Evolutionary conservation across 2,329 filamentous ascomycete genomes (phyloP).

Genomic region (Corniculantispora saksenae): DNA sequence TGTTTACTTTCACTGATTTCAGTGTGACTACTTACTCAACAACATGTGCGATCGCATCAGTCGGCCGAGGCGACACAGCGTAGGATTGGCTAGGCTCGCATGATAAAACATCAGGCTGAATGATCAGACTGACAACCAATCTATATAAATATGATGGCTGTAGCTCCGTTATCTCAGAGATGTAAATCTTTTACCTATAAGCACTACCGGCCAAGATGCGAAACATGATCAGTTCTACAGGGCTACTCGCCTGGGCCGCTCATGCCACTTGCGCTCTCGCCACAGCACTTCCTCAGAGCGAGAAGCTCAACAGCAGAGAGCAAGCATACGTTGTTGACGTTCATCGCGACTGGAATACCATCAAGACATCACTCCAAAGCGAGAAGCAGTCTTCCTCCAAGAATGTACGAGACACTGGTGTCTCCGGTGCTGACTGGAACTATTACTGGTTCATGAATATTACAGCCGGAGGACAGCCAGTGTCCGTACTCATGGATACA

Average conservation of each 20-base stretch:
- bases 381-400: not conserved
- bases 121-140: too few relatives aligned
- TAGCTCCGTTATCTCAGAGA: too few relatives aligned
- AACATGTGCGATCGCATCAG: too few relatives aligned
- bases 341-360: not conserved
- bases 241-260: not conserved
- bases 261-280: not conserved
- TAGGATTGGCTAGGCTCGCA: too few relatives aligned
- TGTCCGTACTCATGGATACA: not conserved
- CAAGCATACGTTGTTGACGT: not conserved
- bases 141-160: too few relatives aligned
- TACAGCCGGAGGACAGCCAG: not conserved
- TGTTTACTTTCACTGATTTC: too few relatives aligned
- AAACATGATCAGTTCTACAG: not conserved
- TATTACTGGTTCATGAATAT: not conserved
- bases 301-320: not conserved
- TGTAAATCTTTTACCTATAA: too few relatives aligned
- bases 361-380: not conserved
- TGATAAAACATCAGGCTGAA: too few relatives aligned
- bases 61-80: too few relatives aligned
- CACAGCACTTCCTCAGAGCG: not conserved
- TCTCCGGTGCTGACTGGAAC: not conserved
- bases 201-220: too few relatives aligned
- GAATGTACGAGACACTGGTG: not conserved
- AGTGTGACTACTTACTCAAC: too few relatives aligned